Percentiles rank a stretch among this genome's conserved stretches.
These are phyloP conservation scores for Bromus sterilis DNA, from an alignment of 176 grass and related monocot species.

Conservation along the genomic window DNA sequence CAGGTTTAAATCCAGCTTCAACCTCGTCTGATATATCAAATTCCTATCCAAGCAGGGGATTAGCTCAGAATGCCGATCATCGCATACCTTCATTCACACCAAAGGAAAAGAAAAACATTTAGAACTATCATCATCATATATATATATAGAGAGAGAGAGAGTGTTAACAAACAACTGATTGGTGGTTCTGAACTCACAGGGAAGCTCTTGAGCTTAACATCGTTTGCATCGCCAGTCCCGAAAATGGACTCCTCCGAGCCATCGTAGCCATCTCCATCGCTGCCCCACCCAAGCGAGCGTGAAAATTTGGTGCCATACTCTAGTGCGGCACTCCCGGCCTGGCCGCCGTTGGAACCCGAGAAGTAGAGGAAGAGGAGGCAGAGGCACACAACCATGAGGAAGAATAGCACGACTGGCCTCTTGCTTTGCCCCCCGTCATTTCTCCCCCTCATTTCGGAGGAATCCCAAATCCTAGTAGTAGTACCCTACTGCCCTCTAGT, in stretches of 20 bases:
- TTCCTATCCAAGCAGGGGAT: slow-evolving; percentile 99
- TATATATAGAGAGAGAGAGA: too few relatives aligned
- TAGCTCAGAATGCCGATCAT: slow-evolving; percentile 87
- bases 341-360: slow-evolving; percentile 53
- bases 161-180: neutral
- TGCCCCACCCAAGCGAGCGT: slow-evolving; percentile 61
- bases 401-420: slow-evolving; percentile 46
- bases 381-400: slow-evolving; percentile 56
- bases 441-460: slow-evolving; percentile 70
- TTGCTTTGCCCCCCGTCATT: slow-evolving; percentile 67
- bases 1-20: slow-evolving; percentile 93
- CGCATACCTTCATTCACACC: slow-evolving; percentile 67
- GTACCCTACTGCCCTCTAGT: slow-evolving; percentile 22
- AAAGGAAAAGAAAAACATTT: neutral
- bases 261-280: slow-evolving; percentile 38
- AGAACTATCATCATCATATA: slow-evolving; percentile 2
- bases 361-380: slow-evolving; percentile 85
- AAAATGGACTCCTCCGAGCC: slow-evolving; percentile 81
- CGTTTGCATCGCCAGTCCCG: slow-evolving; percentile 39
- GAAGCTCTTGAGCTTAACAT: slow-evolving; percentile 69
- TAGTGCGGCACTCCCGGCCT: slow-evolving; percentile 42
- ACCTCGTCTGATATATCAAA: slow-evolving; percentile 93
- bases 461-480: slow-evolving; percentile 1
- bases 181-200: slow-evolving; percentile 50
- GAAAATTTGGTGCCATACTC: slow-evolving; percentile 89